These are phyloP conservation scores for Torrubiella hemipterigena DNA, from an alignment of 2,329 filamentous ascomycete species.

Conservation along the genomic window DNA sequence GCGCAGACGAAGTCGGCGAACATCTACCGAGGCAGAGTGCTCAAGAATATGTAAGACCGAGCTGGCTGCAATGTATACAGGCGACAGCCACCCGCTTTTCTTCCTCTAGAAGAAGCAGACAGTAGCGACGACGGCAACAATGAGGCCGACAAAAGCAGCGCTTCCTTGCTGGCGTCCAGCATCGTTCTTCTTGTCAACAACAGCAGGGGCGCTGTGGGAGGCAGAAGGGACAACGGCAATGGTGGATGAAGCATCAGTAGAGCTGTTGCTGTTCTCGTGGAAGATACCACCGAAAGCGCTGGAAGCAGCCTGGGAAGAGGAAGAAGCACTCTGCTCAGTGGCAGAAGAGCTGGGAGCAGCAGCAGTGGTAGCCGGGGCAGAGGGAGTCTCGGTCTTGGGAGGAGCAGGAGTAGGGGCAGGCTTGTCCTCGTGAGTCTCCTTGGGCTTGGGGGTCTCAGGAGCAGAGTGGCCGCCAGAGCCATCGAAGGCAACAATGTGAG, in stretches of 20 bases:
- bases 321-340: conserved; percentile 7
- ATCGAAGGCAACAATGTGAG: conserved; percentile 53
- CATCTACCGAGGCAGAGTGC: no score
- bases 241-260: conserved; percentile 12
- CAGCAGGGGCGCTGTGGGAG: conserved; percentile 15
- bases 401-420: conserved; percentile 11
- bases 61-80: no score
- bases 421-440: no score
- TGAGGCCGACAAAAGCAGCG: conserved; percentile 38
- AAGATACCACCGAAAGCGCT: conserved; percentile 36
- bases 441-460: conserved; percentile 8
- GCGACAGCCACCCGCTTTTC: no score
- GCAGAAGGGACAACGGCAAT: conserved; percentile 10
- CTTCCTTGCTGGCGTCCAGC: conserved; percentile 34
- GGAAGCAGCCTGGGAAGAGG: conserved; percentile 10
- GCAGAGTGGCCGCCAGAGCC: conserved; percentile 11
- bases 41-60: no score
- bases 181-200: conserved; percentile 30
- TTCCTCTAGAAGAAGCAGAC: conserved; percentile 30
- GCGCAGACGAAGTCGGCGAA: no score
- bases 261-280: conserved; percentile 38
- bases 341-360: conserved; percentile 9
- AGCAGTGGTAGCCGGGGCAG: conserved; percentile 2
- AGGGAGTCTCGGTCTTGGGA: conserved; percentile 4
- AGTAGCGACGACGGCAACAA: conserved; percentile 43